Evolutionary conservation across 2,329 filamentous ascomycete genomes (phyloP).

Genomic region (Dactylellina cionopaga): DNA sequence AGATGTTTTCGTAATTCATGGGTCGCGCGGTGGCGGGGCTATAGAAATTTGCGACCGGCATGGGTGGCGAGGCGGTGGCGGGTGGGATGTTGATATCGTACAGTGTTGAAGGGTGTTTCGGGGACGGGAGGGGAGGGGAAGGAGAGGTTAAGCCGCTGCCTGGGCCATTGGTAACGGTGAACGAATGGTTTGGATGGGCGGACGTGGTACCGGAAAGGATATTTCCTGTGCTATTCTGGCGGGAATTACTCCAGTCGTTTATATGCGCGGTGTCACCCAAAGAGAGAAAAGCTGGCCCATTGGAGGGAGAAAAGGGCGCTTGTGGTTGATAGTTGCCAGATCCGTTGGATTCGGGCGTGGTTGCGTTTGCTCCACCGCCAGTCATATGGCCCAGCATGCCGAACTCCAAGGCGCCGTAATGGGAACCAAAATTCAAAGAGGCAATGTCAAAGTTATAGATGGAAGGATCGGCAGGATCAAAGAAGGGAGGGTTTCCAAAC

Average conservation of each 20-base stretch:
- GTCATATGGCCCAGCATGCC: conserved; percentile 97
- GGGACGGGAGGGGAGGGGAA: conserved; percentile 42
- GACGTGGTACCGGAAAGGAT: conserved; percentile 30
- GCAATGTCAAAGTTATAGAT: conserved; percentile 96
- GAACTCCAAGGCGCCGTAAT: conserved; percentile 95
- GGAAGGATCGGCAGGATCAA: conserved; percentile 90
- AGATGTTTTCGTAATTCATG: conserved; percentile 52
- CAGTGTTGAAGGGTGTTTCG: conserved; percentile 40
- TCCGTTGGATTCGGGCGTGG: conserved; percentile 70
- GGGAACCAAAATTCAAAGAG: conserved; percentile 92
- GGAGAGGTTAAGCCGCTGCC: conserved; percentile 49
- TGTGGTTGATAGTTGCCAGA: conserved; percentile 57
- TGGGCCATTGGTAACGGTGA: conserved; percentile 48
- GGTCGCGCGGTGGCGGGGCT: conserved; percentile 42
- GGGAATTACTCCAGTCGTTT: conserved; percentile 44
- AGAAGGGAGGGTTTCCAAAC: conserved; percentile 70
- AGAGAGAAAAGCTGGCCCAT: conserved; percentile 43
- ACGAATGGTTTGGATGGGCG: conserved; percentile 41
- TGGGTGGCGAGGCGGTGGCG: conserved; percentile 55
- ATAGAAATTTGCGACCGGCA: conserved; percentile 54
- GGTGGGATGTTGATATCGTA: conserved; percentile 48
- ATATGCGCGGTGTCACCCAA: conserved; percentile 46
- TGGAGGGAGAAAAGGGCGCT: conserved; percentile 43
- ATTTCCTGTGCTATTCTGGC: conserved; percentile 46
- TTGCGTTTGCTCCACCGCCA: conserved; percentile 83